phyloP scores from a whole-genome alignment of 805 yeast species.

The Saturnispora galanensis region DNA sequence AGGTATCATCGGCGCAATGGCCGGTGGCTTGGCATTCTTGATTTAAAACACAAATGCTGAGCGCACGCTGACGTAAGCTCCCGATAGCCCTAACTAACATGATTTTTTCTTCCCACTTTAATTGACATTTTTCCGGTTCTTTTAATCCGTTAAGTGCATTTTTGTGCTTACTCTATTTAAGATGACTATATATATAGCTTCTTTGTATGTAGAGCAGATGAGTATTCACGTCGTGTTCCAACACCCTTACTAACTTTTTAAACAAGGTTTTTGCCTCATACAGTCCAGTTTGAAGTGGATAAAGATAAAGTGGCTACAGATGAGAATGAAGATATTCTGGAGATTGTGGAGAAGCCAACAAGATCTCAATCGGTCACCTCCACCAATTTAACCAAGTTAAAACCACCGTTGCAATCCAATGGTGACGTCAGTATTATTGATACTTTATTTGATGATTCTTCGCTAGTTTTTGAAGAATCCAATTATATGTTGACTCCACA shows the following conservation, averaged over 20 bases:
- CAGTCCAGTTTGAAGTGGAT: slow-evolving; percentile 55
- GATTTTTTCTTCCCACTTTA: background rate
- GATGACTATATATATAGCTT: slow-evolving; percentile 60
- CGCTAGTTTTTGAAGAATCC: background rate
- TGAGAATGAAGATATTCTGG: slow-evolving; percentile 19
- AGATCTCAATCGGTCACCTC: background rate
- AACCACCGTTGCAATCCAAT: slow-evolving; percentile 2
- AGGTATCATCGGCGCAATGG: slow-evolving; percentile 15
- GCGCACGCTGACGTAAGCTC: background rate
- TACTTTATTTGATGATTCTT: background rate
- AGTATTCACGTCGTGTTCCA: background rate
- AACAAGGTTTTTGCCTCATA: slow-evolving; percentile 57
- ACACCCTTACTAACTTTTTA: slow-evolving; percentile 2
- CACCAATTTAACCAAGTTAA: background rate
- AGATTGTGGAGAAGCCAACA: slow-evolving; percentile 15
- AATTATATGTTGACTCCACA: background rate
- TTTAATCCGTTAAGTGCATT: too few relatives aligned
- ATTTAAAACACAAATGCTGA: slow-evolving; percentile 8
- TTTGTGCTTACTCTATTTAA: background rate
- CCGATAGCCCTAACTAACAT: background rate
- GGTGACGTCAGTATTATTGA: slow-evolving; percentile 7
- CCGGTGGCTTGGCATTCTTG: slow-evolving; percentile 20
- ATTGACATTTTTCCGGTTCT: background rate
- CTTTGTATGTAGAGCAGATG: slow-evolving; percentile 39
- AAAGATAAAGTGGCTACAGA: slow-evolving; percentile 12